Percentiles rank a stretch among this genome's conserved stretches.
Conservation (phyloP, 495 filamentous ascomycete species). For the Thermothielavioides terrestris region DNA sequence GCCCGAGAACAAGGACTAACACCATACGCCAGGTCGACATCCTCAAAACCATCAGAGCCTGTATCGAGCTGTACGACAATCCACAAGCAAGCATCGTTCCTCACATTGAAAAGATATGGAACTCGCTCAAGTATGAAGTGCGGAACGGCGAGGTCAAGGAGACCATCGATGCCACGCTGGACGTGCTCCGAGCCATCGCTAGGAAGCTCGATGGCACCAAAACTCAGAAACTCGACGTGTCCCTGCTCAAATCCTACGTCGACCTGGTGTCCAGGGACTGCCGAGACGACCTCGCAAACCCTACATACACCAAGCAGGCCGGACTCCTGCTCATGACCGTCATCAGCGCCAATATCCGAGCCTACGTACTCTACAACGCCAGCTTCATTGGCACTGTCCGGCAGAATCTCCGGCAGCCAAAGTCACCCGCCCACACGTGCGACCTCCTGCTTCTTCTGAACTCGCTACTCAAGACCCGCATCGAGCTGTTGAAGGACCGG, state of each 20-base stretch:
- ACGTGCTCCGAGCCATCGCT: conserved; percentile 38
- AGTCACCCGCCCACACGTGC: conserved; percentile 31
- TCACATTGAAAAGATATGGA: conserved; percentile 41
- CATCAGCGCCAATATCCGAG: conserved; percentile 24
- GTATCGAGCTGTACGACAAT: conserved; percentile 34
- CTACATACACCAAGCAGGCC: conserved; percentile 38
- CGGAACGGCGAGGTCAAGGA: conserved; percentile 47
- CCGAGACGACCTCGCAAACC: conserved; percentile 35
- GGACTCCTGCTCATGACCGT: conserved; percentile 39
- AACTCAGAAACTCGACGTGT: conserved; percentile 26
- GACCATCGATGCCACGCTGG: conserved; percentile 38
- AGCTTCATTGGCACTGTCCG: conserved; percentile 29
- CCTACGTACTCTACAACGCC: conserved; percentile 28
- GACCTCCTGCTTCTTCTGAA: conserved; percentile 37
- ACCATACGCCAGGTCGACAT: conserved; percentile 44
- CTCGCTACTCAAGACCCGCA: conserved; percentile 30
- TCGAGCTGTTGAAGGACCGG: conserved; percentile 22
- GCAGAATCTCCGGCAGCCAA: conserved; percentile 32
- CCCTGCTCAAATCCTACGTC: conserved; percentile 29
- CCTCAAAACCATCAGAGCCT: conserved; percentile 39
- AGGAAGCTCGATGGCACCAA: conserved; percentile 28
- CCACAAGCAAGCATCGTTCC: conserved; percentile 33
- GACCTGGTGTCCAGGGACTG: conserved; percentile 34
- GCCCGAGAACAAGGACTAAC: too few species aligned
- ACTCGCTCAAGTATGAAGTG: conserved; percentile 49